Evolutionary conservation across 2,329 filamentous ascomycete genomes (phyloP), one percentile per base, ranked within the genome.

Genomic region (Ophiostoma angusticollis): DNA sequence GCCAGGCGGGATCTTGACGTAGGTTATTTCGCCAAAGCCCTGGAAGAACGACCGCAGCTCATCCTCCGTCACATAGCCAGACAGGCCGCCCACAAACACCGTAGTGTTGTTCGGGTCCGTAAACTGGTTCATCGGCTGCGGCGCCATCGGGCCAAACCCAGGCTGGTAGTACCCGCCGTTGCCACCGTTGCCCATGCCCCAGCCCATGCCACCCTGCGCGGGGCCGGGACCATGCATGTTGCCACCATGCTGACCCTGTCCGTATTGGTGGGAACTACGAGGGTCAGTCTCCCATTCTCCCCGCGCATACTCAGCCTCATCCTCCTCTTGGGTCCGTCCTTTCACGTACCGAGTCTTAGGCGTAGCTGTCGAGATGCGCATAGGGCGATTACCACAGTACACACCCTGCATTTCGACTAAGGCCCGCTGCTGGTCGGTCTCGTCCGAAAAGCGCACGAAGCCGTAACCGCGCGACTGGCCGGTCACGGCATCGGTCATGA

Each of bases 11-110:
- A 98, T 98, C 78, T 98, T 98, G 68, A 98, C 91, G 60, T 98
- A 98, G 53, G 91, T 98, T 58, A 98, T 98, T 61, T 98, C 91
- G 45, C 91, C 91, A 49, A 98, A 98, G 52, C 91, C 91, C 63
- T 98, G 91, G 80, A 98, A 98, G 74, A 98, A 98, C 0, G 87
- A 95, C 47, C 91, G 85, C n/a, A 98, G 80, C 70, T 98, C 91
- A 54, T 98, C 91, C 68, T 98, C 91, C 34, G 91, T 98, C 46
- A 98, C 91, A 55, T 98, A 98, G 49, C 91, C 91, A 27, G 87
- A 95, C 5, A 98, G 77, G 39, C 91, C 91, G 49, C 91, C 91
- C 40, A 98, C 91, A 54, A 98, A 98, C 47, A 98, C 91, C 16
- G 91, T 98, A 14, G 91, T 98, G 68, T 98, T 98, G 74, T 98